Evolutionary conservation across 352 stramenopile genomes (phyloP).

Genomic region (Phytopythium boreale): DNA sequence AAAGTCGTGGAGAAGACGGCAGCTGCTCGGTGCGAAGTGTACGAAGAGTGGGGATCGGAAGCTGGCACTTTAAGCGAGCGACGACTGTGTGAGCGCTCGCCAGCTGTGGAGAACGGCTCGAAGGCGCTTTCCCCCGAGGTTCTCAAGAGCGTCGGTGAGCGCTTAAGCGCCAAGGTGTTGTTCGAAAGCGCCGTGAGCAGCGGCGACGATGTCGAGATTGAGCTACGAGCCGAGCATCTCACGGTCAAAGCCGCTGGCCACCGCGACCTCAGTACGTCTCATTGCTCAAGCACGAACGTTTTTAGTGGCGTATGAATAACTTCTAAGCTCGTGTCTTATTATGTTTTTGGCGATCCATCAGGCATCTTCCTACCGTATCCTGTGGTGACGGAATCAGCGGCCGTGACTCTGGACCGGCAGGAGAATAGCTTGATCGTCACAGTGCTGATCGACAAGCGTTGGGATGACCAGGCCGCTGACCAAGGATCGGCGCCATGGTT

Average conservation of each 20-base stretch:
- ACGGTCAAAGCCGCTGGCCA: slow-evolving; percentile 43
- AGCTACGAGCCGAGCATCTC: slow-evolving; percentile 48
- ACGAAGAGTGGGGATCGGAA: slow-evolving; percentile 22
- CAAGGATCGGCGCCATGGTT: slow-evolving; percentile 66
- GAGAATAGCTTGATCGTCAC: slow-evolving; percentile 37
- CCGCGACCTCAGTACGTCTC: slow-evolving; percentile 44
- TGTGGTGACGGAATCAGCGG: slow-evolving; percentile 29
- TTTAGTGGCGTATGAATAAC: slow-evolving; percentile 1
- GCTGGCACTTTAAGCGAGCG: background rate
- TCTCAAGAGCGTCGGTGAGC: slow-evolving; percentile 27
- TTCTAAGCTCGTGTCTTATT: background rate
- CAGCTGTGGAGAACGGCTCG: slow-evolving; percentile 29
- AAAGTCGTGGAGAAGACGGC: slow-evolving; percentile 26
- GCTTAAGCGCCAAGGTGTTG: slow-evolving; percentile 31
- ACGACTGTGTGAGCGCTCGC: slow-evolving; percentile 26
- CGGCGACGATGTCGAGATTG: slow-evolving; percentile 36
- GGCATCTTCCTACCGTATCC: slow-evolving; percentile 69
- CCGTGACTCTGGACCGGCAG: slow-evolving; percentile 29
- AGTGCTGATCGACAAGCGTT: slow-evolving; percentile 51
- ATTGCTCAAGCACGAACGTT: background rate
- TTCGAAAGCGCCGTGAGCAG: slow-evolving; percentile 35
- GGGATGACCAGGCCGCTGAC: slow-evolving; percentile 38
- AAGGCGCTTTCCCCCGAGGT: slow-evolving; percentile 41
- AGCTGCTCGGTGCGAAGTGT: slow-evolving; percentile 32
- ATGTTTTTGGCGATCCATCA: slow-evolving; percentile 8